Base-by-base conservation (phyloP, 805 yeast genomes). In the Candida dendrica region DNA sequence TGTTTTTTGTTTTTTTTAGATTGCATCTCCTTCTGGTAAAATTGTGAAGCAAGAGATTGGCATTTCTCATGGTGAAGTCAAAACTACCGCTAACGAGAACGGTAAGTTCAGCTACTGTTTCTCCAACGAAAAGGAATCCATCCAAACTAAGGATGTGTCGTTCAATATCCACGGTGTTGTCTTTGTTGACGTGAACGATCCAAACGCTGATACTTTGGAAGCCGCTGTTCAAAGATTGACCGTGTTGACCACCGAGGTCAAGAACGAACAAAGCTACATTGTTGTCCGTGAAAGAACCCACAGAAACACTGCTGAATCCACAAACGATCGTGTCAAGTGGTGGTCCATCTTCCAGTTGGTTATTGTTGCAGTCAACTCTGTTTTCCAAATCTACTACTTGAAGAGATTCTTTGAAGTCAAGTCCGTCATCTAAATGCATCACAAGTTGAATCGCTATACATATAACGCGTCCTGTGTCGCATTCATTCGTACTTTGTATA, bases 231-330 rank as follows among this genome's bases (percentile, higher is more conserved):
- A 80, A 62, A 76, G 79, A 59, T 71, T 91, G 56, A 68, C 79
- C 50, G 84, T 84, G 48, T 70, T 86, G 51, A 81, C 95, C 33
- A 78, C 79, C 53, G 96, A 88, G 54, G 89, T 93, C 46, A 84
- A 85, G 67, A 91, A 89, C 53, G 98, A 93, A 66, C 95, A 71
- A 50, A 77, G 86, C 54, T 93, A 93, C 66, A 81, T 93, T 54
- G 95, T 90, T 38, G 89, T 91, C 47, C 81, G 98, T 67, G 98
- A 91, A 68, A 84, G 97, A 69, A 85, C 95, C 14, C 98, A 91
- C 65, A 84, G 98, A 77, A 93, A 91, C 68, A 91, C 98, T 9
- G 98, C 98, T 6, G 98, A 91, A 68, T 85, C 95, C 19, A 91
- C 98, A 37, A 91, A 91, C 65, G 83, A 93, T 42, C 80, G 98